Conservation (phyloP, 345 rosid genomes). For the Luvunga scandens region DNA sequence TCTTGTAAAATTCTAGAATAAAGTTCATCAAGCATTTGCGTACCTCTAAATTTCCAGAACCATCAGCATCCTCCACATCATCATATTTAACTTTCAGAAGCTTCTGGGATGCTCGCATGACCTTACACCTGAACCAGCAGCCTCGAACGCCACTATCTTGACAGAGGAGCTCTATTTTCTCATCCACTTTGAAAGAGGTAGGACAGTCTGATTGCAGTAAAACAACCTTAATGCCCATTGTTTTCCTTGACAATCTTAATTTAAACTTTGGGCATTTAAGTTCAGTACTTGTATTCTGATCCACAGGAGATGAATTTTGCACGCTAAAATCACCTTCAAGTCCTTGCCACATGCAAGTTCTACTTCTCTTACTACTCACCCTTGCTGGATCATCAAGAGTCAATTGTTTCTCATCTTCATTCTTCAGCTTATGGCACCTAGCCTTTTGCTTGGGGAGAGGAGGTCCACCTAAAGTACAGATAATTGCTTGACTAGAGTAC, state of each 20-base stretch:
- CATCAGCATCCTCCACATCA: conserved; percentile 42
- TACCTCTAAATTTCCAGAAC: conserved; percentile 41
- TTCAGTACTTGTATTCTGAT: conserved; percentile 3
- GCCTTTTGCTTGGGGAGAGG: conserved; percentile 17
- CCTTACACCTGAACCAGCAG: conserved; percentile 55
- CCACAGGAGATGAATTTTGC: conserved; percentile 9
- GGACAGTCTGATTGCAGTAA: conserved; percentile 9
- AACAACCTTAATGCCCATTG: conserved; percentile 7
- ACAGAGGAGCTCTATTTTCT: conserved; percentile 44
- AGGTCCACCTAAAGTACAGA: conserved; percentile 23
- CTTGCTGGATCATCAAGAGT: conserved; percentile 6
- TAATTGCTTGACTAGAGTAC: conserved; percentile 39
- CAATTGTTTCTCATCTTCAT: conserved; percentile 21
- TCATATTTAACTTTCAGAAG: conserved; percentile 37
- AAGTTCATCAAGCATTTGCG: conserved; percentile 5
- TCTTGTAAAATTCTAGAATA: not conserved
- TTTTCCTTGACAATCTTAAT: conserved; percentile 28
- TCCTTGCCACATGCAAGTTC: conserved; percentile 8
- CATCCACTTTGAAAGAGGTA: conserved; percentile 19
- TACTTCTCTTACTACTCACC: conserved; percentile 19
- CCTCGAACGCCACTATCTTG: conserved; percentile 58
- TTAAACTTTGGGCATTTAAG: conserved; percentile 28
- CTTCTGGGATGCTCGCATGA: conserved; percentile 26
- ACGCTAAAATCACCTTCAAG: conserved; percentile 19
- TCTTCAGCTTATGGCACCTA: conserved; percentile 10